Conservation (phyloP, 345 rosid genomes). For the Salix purpurea region DNA sequence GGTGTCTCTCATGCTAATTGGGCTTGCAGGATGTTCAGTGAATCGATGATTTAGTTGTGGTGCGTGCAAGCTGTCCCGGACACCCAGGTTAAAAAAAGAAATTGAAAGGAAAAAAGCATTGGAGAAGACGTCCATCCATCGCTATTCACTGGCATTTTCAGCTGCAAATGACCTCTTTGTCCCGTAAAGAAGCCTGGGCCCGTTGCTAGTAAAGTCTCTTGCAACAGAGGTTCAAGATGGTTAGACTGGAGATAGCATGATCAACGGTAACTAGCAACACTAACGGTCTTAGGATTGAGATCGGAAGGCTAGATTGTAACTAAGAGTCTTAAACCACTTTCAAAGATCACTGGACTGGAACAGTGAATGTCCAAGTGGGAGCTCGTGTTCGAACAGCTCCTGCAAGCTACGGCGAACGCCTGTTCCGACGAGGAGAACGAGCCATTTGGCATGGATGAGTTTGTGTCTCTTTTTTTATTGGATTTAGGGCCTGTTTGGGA, state of each 20-base stretch:
- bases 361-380: neutral
- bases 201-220: neutral
- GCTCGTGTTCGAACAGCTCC: neutral
- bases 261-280: neutral
- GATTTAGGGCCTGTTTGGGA: no score
- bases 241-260: slow-evolving; percentile 1
- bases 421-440: neutral
- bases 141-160: neutral
- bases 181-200: neutral
- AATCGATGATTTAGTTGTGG: no score
- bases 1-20: no score
- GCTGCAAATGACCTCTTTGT: neutral
- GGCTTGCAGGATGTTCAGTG: no score
- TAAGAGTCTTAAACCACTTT: neutral
- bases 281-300: neutral
- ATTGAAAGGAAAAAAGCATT: neutral
- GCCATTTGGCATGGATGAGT: neutral
- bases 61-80: no score
- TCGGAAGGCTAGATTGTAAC: neutral
- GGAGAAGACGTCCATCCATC: neutral
- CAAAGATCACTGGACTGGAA: neutral
- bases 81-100: no score
- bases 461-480: neutral
- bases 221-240: neutral
- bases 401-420: neutral